Percentiles rank a stretch among this genome's conserved stretches.
phyloP scores from a whole-genome alignment of 1,284 basidiomycete species.

The Naganishia albida region DNA sequence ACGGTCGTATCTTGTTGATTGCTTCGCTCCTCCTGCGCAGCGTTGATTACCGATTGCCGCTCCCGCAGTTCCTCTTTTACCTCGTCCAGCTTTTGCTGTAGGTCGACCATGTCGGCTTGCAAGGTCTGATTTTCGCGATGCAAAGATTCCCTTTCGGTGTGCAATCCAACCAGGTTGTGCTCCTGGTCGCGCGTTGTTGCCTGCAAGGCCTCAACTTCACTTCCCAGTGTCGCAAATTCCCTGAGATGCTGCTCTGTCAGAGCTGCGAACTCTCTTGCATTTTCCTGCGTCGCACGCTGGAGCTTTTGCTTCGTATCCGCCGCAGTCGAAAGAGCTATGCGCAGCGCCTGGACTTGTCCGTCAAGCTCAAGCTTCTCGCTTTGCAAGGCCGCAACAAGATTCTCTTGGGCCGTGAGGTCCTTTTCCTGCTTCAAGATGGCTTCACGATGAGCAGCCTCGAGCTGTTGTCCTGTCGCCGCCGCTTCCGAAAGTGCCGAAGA shows the following conservation, averaged over 20 bases:
- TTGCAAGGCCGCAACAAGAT: neutral
- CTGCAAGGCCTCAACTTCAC: neutral
- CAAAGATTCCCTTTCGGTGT: neutral
- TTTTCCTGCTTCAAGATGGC: neutral
- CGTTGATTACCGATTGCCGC: neutral
- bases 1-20: neutral
- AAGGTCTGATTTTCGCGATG: neutral
- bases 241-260: neutral
- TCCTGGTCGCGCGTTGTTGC: neutral
- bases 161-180: neutral
- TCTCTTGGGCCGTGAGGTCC: neutral
- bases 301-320: neutral
- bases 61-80: neutral
- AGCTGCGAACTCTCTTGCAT: neutral
- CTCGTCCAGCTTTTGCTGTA: constrained; percentile 1
- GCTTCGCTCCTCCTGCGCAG: neutral
- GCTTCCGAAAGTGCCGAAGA: neutral
- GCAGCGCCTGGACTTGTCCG: neutral
- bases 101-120: neutral
- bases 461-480: neutral
- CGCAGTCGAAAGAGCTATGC: neutral
- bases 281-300: neutral
- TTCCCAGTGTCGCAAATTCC: neutral
- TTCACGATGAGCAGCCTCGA: neutral
- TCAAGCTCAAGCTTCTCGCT: neutral